A percentile compares a stretch with the other conserved stretches of the same genome.
These are phyloP conservation scores for Capronia coronata DNA, from an alignment of 2,329 filamentous ascomycete species.

Conservation along the genomic window DNA sequence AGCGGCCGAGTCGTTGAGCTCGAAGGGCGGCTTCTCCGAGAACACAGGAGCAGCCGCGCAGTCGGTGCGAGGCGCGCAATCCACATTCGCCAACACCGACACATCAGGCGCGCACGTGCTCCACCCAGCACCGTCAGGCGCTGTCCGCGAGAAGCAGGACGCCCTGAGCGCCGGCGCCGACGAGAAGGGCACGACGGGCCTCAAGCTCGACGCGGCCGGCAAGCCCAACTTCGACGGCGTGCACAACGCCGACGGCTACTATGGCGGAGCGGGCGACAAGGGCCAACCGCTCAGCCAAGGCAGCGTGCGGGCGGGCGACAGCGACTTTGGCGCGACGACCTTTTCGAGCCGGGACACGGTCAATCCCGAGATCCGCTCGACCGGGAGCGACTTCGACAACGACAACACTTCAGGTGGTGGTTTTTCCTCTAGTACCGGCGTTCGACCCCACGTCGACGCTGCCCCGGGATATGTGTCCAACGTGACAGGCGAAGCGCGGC, in stretches of 20 bases:
- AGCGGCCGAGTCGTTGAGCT: constrained; percentile 62
- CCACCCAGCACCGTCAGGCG: constrained; percentile 42
- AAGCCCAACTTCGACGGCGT: constrained; percentile 37
- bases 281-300: constrained; percentile 13
- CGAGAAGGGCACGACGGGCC: constrained; percentile 30
- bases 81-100: constrained; percentile 52
- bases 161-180: constrained; percentile 41
- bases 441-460: constrained; percentile 17
- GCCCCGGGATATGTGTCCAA: constrained; percentile 28
- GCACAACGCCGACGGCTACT: constrained; percentile 34
- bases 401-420: neutral
- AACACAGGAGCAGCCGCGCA: constrained; percentile 52
- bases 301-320: constrained; percentile 24
- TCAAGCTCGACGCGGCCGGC: constrained; percentile 37
- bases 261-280: constrained; percentile 29
- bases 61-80: constrained; percentile 46
- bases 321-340: constrained; percentile 16
- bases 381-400: neutral
- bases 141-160: constrained; percentile 41
- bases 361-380: constrained; percentile 24
- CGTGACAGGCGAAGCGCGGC: constrained; percentile 23
- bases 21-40: constrained; percentile 54
- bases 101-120: constrained; percentile 49
- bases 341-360: neutral
- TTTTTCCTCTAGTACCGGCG: neutral